These are phyloP conservation scores for Trichoderma koningiopsis DNA, from an alignment of 2,329 filamentous ascomycete species.

Conservation along the genomic window DNA sequence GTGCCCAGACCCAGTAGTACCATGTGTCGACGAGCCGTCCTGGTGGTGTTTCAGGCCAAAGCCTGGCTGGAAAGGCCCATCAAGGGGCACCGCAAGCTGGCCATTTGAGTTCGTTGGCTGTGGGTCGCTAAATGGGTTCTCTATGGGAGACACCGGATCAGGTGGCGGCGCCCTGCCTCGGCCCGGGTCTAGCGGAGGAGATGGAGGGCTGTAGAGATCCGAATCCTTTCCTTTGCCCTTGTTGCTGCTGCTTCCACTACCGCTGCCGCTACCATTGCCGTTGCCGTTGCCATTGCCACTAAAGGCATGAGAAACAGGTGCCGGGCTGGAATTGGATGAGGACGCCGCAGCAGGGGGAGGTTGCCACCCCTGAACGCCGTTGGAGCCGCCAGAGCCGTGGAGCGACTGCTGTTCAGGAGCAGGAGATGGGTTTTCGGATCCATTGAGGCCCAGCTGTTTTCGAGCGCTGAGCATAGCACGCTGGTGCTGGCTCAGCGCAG, in stretches of 20 bases:
- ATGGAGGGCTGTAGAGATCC: constrained; percentile 34
- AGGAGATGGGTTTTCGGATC: constrained; percentile 35
- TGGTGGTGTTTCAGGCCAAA: constrained; percentile 30
- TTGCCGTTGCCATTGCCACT: constrained; percentile 32
- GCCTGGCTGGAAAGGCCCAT: constrained; percentile 46
- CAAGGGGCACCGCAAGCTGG: constrained; percentile 27
- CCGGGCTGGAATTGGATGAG: background rate
- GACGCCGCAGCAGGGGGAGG: constrained; percentile 5
- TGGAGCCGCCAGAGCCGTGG: constrained; percentile 34
- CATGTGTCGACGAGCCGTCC: constrained; percentile 20
- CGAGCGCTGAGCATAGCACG: constrained; percentile 69
- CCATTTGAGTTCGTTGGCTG: constrained; percentile 29
- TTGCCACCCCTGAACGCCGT: constrained; percentile 29
- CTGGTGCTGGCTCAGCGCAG: constrained; percentile 81
- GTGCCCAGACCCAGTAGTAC: constrained; percentile 28
- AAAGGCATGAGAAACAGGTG: background rate
- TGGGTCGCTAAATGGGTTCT: constrained; percentile 40
- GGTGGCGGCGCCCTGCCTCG: constrained; percentile 28
- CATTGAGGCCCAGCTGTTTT: constrained; percentile 52
- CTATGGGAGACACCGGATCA: constrained; percentile 22
- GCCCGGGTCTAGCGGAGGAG: constrained; percentile 33
- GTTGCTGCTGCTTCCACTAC: background rate
- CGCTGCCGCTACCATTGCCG: constrained; percentile 33
- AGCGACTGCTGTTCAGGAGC: constrained; percentile 32
- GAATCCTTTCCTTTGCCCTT: constrained; percentile 41